Evolutionary conservation across 2,329 filamentous ascomycete genomes (phyloP).

Genomic region (Apiospora rasikravindrae): DNA sequence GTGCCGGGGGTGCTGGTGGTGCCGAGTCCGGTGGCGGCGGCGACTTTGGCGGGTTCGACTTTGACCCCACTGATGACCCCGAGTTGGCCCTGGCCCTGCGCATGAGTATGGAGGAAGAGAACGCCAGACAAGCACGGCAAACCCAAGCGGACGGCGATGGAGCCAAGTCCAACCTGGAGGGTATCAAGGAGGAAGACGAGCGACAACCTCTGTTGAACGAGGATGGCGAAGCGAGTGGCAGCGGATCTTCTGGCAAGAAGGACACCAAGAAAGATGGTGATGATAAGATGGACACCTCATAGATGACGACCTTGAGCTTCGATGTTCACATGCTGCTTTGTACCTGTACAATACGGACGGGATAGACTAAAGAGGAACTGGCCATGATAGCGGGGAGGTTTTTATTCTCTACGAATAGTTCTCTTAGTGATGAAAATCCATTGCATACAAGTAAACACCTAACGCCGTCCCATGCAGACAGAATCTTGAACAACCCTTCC

Average conservation of each 20-base stretch:
- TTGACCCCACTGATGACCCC: slow-evolving; percentile 90
- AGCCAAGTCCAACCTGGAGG: slow-evolving; percentile 77
- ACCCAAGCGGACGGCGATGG: slow-evolving; percentile 77
- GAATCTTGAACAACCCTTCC: slow-evolving; percentile 20
- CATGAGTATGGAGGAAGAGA: slow-evolving; percentile 99
- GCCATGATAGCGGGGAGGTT: not conserved
- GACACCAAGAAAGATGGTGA: slow-evolving; percentile 57
- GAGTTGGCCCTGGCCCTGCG: slow-evolving; percentile 92
- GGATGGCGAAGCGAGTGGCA: slow-evolving; percentile 68
- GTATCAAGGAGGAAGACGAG: slow-evolving; percentile 81
- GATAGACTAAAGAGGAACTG: slow-evolving; percentile 5
- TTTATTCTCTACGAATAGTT: not conserved
- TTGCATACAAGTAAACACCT: slow-evolving; percentile 15
- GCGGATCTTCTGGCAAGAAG: slow-evolving; percentile 49
- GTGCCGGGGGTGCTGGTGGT: slow-evolving; percentile 57
- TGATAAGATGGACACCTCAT: slow-evolving; percentile 93
- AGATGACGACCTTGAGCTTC: slow-evolving; percentile 29
- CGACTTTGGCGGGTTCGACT: slow-evolving; percentile 80
- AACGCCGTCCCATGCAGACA: slow-evolving; percentile 20
- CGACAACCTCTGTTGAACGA: slow-evolving; percentile 68
- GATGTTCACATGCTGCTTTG: not conserved
- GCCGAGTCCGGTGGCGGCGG: slow-evolving; percentile 64
- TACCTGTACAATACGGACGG: slow-evolving; percentile 23
- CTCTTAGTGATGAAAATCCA: not conserved
- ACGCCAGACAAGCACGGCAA: slow-evolving; percentile 87